Evolutionary conservation across 495 filamentous ascomycete species (phyloP), one percentile per base, ranked within the genome.

Genomic region (Amphirosellinia nigrospora): DNA sequence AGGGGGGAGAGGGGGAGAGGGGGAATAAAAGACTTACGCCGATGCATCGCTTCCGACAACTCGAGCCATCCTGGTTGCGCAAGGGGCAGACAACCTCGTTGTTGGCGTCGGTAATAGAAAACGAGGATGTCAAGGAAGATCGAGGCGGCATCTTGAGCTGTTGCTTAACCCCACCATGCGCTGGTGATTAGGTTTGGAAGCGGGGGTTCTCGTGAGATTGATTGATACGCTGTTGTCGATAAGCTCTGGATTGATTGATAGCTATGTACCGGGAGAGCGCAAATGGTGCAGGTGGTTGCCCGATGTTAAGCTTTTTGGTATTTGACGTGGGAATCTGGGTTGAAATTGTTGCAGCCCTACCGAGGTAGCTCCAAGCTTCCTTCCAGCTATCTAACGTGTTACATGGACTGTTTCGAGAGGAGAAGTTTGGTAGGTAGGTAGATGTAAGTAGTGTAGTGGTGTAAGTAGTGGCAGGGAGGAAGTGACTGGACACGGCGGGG

Each of bases 81-180:
- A 99, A 83, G 70, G 96, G 96, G 85, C 96, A 99, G 70, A 98
- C 93, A 73, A 99, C 95, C 81, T 98, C 96, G 81, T 96, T 96
- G 78, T 91, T 94, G 79, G 90, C 89, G 84, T 97, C 94, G 71
- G 92, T 91, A 75, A 97, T 91, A 72, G 94, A 95, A 79, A 97
- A 97, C 65, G 94, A 96, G 80, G 91, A 91, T 68, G 92, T 94
- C 78, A 96, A 85, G 66, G 93, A 92, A 71, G 90, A 90, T 88
- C 92, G 89, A 71, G 93, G 94, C 82, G 94, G 94, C 94, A 97
- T 83, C 78, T 86, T 85, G 82, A 75, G 73, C 73, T 66, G 62
- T 28, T 71, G 73, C 67, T 75, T 73, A 70, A 84, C 84, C 86
- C 85, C 84, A 84, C 84, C 85, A 86, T 85, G 77, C 80, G 76